Conservation (phyloP, 306 rosid species). For the Gleditsia sinensis region DNA sequence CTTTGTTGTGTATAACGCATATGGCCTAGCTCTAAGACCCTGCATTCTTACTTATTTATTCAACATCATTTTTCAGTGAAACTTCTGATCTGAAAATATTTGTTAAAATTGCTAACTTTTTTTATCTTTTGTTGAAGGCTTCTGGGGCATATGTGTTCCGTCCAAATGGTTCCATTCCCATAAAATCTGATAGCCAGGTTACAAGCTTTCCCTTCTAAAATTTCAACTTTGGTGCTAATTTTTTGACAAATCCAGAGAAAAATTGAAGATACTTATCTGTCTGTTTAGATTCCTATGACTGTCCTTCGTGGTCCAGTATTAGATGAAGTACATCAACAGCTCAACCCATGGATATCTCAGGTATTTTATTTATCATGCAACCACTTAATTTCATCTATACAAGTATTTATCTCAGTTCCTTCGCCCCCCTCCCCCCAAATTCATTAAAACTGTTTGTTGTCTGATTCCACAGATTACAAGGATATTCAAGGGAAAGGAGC, state of each 20-base stretch:
- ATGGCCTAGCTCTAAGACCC: background rate
- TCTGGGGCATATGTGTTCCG: constrained; percentile 66
- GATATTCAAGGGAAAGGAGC: constrained; percentile 82
- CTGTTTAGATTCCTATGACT: constrained; percentile 44
- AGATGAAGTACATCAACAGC: constrained; percentile 62
- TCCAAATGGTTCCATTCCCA: constrained; percentile 52
- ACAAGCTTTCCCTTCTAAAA: constrained; percentile 20
- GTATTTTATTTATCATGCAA: constrained; percentile 36
- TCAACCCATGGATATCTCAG: constrained; percentile 62
- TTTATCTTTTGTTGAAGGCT: constrained; percentile 36
- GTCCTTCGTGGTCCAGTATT: constrained; percentile 54
- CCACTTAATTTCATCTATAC: background rate
- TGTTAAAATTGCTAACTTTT: constrained; percentile 14
- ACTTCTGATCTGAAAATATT: constrained; percentile 12
- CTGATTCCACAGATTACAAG: constrained; percentile 58
- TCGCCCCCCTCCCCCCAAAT: background rate
- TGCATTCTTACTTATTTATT: background rate
- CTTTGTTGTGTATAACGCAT: constrained; percentile 20
- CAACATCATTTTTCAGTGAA: constrained; percentile 8
- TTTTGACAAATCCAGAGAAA: constrained; percentile 18
- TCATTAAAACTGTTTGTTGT: constrained; percentile 5
- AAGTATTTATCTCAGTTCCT: background rate
- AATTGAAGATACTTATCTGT: constrained; percentile 18
- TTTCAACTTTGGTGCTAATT: background rate
- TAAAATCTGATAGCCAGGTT: constrained; percentile 51